A percentile compares a stretch with the other conserved stretches of the same genome.
Evolutionary conservation across 2,329 filamentous ascomycete species (phyloP).

Genomic region (Phoma herbarum): DNA sequence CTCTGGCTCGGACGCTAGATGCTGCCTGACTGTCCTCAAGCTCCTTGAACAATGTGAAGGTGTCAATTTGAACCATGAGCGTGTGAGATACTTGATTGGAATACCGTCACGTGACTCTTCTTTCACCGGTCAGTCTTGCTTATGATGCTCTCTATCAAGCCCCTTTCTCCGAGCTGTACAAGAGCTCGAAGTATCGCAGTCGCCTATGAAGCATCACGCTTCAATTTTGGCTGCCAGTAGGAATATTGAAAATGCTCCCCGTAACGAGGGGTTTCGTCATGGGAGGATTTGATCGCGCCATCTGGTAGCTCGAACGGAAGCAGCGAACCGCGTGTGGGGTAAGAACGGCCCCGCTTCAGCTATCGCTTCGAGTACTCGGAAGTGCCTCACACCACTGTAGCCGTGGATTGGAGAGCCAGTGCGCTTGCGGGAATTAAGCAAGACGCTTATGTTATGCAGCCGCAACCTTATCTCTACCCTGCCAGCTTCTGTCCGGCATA

Average conservation of each 20-base stretch:
- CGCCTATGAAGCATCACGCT: too few relatives aligned
- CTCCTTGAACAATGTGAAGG: too few relatives aligned
- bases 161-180: too few relatives aligned
- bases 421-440: background rate
- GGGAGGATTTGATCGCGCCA: slow-evolving; percentile 35
- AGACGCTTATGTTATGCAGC: slow-evolving; percentile 6
- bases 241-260: background rate
- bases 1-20: too few relatives aligned
- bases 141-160: too few relatives aligned
- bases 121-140: too few relatives aligned
- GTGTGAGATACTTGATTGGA: too few relatives aligned
- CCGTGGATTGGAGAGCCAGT: background rate
- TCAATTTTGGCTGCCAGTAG: too few relatives aligned
- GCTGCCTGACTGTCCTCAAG: too few relatives aligned
- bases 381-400: background rate
- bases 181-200: too few relatives aligned
- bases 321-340: slow-evolving; percentile 17
- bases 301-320: slow-evolving; percentile 24
- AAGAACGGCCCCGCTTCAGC: slow-evolving; percentile 12
- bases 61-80: too few relatives aligned
- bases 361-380: background rate
- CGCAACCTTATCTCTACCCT: background rate
- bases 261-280: slow-evolving; percentile 29
- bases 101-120: too few relatives aligned
- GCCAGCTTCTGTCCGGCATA: background rate